A percentile compares a stretch with the other conserved stretches of the same genome.
phyloP scores from a whole-genome alignment of 257 asterid species.

The Solanum dulcamara region DNA sequence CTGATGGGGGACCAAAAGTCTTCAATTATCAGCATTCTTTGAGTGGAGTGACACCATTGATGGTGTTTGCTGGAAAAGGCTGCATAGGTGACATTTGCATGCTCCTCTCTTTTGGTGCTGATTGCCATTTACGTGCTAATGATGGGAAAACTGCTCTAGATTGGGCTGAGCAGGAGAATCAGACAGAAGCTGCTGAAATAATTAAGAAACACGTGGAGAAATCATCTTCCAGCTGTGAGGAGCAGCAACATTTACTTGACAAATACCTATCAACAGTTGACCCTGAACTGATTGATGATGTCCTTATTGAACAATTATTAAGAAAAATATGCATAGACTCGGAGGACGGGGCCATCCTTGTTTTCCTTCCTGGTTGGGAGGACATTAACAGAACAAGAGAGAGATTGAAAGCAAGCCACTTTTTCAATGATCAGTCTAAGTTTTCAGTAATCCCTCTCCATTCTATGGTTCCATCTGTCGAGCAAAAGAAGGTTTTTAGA shows the following conservation, averaged over 20 bases:
- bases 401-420: conserved; percentile 45
- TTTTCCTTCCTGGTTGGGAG: conserved; percentile 97
- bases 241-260: conserved; percentile 53
- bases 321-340: conserved; percentile 61
- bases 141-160: conserved; percentile 62
- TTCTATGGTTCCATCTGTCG: conserved; percentile 74
- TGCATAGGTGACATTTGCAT: conserved; percentile 64
- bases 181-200: conserved; percentile 53
- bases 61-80: conserved; percentile 83
- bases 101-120: conserved; percentile 79
- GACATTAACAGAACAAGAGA: conserved; percentile 64
- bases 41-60: conserved; percentile 72
- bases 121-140: conserved; percentile 40
- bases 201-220: conserved; percentile 52
- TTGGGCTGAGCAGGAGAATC: conserved; percentile 52
- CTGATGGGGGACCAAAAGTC: conserved; percentile 37
- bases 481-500: conserved; percentile 73
- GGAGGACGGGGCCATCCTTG: conserved; percentile 69
- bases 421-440: conserved; percentile 48
- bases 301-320: conserved; percentile 73
- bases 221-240: conserved; percentile 22
- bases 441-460: conserved; percentile 60
- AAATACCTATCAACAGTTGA: conserved; percentile 54
- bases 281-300: conserved; percentile 61
- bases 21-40: conserved; percentile 65